phyloP scores from a whole-genome alignment of 345 rosid genomes.

The Carallia brachiata region DNA sequence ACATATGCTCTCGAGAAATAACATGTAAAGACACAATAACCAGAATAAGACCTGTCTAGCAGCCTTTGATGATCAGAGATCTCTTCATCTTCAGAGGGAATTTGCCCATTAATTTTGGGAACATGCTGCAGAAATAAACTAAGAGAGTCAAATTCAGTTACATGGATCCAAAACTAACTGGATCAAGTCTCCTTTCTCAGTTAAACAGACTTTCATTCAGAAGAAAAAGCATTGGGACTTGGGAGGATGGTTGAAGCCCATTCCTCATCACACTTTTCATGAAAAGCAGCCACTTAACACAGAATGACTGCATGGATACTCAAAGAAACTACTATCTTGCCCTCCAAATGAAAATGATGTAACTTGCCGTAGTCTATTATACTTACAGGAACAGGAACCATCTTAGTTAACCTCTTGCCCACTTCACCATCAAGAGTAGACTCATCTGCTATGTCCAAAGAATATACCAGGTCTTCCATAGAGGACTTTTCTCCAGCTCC shows the following conservation, averaged over 20 bases:
- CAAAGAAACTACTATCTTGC: background rate
- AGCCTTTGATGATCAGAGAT: constrained; percentile 67
- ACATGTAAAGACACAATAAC: background rate
- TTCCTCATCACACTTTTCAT: too few species aligned
- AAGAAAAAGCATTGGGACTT: too few species aligned
- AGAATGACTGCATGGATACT: background rate
- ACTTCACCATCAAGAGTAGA: constrained; percentile 60
- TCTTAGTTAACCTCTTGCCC: constrained; percentile 64
- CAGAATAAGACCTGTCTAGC: constrained; percentile 44
- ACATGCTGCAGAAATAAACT: constrained; percentile 44
- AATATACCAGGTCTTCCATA: constrained; percentile 34
- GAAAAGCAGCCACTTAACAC: too few species aligned
- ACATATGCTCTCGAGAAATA: background rate
- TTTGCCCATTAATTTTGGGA: constrained; percentile 61
- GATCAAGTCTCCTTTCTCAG: too few species aligned
- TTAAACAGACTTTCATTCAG: too few species aligned
- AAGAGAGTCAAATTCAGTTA: background rate
- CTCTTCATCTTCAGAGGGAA: constrained; percentile 60
- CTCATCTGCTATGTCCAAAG: constrained; percentile 53
- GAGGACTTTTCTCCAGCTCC: constrained; percentile 24
- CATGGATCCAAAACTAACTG: background rate
- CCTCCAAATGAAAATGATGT: background rate
- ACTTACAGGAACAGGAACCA: constrained; percentile 77
- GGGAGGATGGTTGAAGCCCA: too few species aligned
- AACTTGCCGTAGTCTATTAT: background rate